Percentiles rank a stretch among this genome's conserved stretches.
Conservation (phyloP, 805 yeast genomes). For the Kodamaea laetipori region DNA sequence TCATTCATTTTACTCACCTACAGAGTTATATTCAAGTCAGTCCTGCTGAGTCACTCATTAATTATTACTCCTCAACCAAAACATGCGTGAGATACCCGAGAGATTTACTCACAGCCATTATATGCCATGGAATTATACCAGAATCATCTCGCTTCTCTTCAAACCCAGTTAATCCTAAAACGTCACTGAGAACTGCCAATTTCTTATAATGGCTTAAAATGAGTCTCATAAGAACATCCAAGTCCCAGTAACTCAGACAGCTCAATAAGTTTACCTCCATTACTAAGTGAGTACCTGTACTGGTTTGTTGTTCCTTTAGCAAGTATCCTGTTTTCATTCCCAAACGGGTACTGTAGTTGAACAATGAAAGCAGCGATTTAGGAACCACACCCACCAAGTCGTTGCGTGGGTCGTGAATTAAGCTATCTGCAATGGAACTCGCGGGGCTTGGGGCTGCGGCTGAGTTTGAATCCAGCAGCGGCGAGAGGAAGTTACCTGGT, state of each 20-base stretch:
- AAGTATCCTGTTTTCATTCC: conserved; percentile 74
- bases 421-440: conserved; percentile 7
- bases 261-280: conserved; percentile 71
- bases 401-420: conserved; percentile 41
- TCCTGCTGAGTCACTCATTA: too few relatives aligned
- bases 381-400: conserved; percentile 61
- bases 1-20: too few relatives aligned
- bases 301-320: conserved; percentile 38
- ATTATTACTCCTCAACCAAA: conserved; percentile 41
- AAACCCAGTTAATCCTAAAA: conserved; percentile 32
- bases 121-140: conserved; percentile 70
- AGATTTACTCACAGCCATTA: conserved; percentile 64
- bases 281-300: conserved; percentile 27
- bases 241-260: conserved; percentile 68
- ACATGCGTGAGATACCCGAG: conserved; percentile 62
- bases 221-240: conserved; percentile 54
- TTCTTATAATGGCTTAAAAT: conserved; percentile 64
- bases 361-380: conserved; percentile 61
- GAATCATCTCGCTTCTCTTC: conserved; percentile 18
- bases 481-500: conserved; percentile 36
- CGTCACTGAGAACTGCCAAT: conserved; percentile 46
- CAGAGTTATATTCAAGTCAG: too few relatives aligned
- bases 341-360: conserved; percentile 68
- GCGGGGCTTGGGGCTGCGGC: conserved; percentile 1
- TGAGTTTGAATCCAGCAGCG: conserved; percentile 18